Evolutionary conservation across 495 filamentous ascomycete genomes (phyloP), one percentile per base, ranked within the genome.

Genomic region (Neurospora tetraspora): DNA sequence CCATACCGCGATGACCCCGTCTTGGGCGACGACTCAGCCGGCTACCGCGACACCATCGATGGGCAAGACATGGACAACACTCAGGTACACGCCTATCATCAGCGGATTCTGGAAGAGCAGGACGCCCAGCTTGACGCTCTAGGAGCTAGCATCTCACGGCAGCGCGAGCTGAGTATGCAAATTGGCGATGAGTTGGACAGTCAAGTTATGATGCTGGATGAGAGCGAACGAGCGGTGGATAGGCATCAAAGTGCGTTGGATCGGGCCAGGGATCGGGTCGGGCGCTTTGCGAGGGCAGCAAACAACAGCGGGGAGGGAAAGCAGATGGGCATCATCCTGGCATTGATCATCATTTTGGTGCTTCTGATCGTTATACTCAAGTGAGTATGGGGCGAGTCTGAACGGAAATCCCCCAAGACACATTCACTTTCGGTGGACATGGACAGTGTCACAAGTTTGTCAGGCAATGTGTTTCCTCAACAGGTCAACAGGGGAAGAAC

Each of bases 181-280:
- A 99, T 99, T 78, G 96, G 96, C 34, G 92, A 98, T 79, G 96
- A 99, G 85, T 84, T 99, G 34, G 96, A 99, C 73, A 89, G 89
- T 74, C 96, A 99, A 78, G 92, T 96, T 31, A 82, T 90, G 77
- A 83, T 99, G 84, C 84, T 99, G 47, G 96, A 96, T 82, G 94
- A 94, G 71, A 90, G 96, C 74, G 96, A 98, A 74, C 86, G 86
- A 34, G 85, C 89, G 72, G 91, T 94, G 42, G 94, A 97, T 77
- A 85, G 96, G 71, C 95, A 98, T 83, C 87, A 89, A 80, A 83
- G 81, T 31, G 89, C 91, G 47, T 82, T 99, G 61, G 88, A 92
- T 74, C 86, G 90, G 23, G 96, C 96, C 36, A 86, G 88, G 76
- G 87, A 87, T 74, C 87, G 92, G 75, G 82, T 97, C 69, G 88